A percentile compares a stretch with the other conserved stretches of the same genome.
Evolutionary conservation across 2,329 filamentous ascomycete genomes (phyloP).

Genomic region (Pseudogymnoascus sp.): DNA sequence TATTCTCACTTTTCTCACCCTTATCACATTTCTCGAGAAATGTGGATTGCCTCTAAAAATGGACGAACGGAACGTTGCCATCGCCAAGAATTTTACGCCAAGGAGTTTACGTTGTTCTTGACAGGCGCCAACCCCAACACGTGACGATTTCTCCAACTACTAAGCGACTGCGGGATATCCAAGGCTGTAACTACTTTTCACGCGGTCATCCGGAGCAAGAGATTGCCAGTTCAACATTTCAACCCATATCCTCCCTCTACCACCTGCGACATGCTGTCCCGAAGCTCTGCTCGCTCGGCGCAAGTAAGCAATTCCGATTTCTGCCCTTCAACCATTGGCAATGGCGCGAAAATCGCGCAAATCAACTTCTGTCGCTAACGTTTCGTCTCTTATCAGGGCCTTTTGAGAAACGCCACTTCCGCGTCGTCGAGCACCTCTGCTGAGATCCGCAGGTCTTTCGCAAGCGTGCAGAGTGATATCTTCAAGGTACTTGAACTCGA

Average conservation of each 20-base stretch:
- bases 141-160: conserved; percentile 1
- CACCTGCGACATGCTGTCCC: conserved; percentile 24
- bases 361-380: conserved; percentile 9
- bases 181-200: conserved; percentile 5
- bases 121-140: not conserved
- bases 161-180: conserved; percentile 1
- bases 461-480: conserved; percentile 85
- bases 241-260: conserved; percentile 14
- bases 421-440: conserved; percentile 18
- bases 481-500: conserved; percentile 57
- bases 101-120: not conserved
- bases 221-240: conserved; percentile 16
- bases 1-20: not conserved
- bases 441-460: conserved; percentile 39
- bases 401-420: conserved; percentile 25
- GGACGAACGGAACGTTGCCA: not conserved
- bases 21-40: not conserved
- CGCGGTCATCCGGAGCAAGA: conserved; percentile 6
- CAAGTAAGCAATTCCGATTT: conserved; percentile 31
- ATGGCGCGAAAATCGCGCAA: conserved; percentile 17
- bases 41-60: not conserved
- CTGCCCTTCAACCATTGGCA: conserved; percentile 12
- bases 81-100: not conserved
- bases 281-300: conserved; percentile 32
- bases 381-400: conserved; percentile 25